These are phyloP conservation scores for Cnidoscolus chayamansa DNA, from an alignment of 441 rosid genomes.

Conservation along the genomic window DNA sequence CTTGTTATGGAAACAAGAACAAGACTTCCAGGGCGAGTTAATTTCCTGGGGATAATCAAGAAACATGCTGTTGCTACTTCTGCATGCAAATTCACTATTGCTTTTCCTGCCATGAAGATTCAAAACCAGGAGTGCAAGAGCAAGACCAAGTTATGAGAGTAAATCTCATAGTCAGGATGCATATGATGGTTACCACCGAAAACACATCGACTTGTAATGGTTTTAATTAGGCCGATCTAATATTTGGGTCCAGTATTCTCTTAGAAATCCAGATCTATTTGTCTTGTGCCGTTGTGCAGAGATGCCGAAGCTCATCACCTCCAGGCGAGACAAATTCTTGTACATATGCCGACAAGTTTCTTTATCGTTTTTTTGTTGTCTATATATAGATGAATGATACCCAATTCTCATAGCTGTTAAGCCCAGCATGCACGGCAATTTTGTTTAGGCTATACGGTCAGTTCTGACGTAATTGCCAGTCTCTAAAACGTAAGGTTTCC, in stretches of 20 bases:
- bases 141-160: conserved; percentile 37
- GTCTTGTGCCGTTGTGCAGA: background rate
- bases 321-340: background rate
- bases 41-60: conserved; percentile 43
- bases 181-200: background rate
- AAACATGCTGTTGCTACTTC: conserved; percentile 41
- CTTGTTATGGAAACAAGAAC: conserved; percentile 42
- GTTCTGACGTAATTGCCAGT: too few species aligned
- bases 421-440: background rate
- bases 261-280: background rate
- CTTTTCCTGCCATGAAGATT: conserved; percentile 38
- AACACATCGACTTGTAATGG: too few species aligned
- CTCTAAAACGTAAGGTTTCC: too few species aligned
- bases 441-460: too few species aligned
- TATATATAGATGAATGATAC: too few species aligned
- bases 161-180: too few species aligned
- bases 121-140: conserved; percentile 41
- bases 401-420: background rate
- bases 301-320: background rate
- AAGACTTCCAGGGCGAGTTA: conserved; percentile 54
- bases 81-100: conserved; percentile 41
- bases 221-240: background rate
- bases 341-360: background rate
- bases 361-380: background rate
- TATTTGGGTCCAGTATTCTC: background rate